A percentile compares a stretch with the other conserved stretches of the same genome.
These are phyloP conservation scores for Dictyostelium firmibasis DNA, from an alignment of 78 protist species.

Conservation along the genomic window DNA sequence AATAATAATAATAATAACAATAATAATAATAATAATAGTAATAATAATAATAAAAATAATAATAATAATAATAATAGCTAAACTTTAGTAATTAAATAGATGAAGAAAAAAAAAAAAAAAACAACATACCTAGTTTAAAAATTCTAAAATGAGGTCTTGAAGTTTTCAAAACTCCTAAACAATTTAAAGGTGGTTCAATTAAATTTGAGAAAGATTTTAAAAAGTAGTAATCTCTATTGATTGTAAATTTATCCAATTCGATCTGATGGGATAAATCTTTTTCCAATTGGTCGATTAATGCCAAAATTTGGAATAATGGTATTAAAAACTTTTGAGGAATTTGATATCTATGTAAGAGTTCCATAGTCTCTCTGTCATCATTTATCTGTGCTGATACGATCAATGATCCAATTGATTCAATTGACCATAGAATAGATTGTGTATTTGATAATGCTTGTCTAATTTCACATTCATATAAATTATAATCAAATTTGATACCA, in stretches of 20 bases:
- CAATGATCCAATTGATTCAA: conserved; percentile 17
- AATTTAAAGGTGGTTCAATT: conserved; percentile 30
- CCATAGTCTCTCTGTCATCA: not conserved
- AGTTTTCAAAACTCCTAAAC: conserved; percentile 40
- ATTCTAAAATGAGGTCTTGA: conserved; percentile 61
- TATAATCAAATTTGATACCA: conserved; percentile 25
- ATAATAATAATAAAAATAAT: no score
- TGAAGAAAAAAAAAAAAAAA: not conserved
- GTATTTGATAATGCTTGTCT: conserved; percentile 59
- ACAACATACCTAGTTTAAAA: conserved; percentile 23
- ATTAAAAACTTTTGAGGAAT: conserved; percentile 35
- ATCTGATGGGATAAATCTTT: not conserved
- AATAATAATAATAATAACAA: no score
- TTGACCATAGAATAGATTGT: conserved; percentile 27
- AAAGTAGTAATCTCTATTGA: conserved; percentile 14
- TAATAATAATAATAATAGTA: no score
- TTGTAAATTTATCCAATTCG: conserved; percentile 6
- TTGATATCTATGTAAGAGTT: conserved; percentile 21
- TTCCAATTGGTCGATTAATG: not conserved
- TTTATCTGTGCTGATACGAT: conserved; percentile 10
- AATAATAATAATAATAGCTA: no score
- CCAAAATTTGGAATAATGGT: not conserved
- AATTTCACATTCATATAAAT: conserved; percentile 55
- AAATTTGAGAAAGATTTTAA: not conserved
- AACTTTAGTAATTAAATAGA: no score